phyloP scores from a whole-genome alignment of 768 basidiomycete genomes.

The Russula olivacea region DNA sequence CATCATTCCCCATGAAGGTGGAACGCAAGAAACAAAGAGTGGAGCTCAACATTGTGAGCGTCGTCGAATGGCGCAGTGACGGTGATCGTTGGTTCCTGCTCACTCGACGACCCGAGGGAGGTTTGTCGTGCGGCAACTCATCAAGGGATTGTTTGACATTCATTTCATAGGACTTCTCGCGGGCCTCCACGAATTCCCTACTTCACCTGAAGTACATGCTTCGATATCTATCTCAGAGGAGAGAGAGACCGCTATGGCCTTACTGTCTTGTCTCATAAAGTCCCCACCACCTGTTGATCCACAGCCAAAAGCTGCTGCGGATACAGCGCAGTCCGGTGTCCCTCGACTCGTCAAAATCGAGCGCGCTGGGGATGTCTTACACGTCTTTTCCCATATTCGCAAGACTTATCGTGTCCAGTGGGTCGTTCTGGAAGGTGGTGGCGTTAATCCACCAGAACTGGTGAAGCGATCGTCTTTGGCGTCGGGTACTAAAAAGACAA shows the following conservation, averaged over 20 bases:
- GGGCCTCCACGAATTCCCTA: conserved; percentile 85
- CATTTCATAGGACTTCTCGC: conserved; percentile 69
- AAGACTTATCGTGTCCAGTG: conserved; percentile 79
- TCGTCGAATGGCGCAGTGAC: conserved; percentile 68
- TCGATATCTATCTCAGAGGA: conserved; percentile 36
- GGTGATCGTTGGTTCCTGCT: conserved; percentile 62
- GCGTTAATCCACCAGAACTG: conserved; percentile 38
- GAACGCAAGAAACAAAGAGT: conserved; percentile 78
- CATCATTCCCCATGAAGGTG: conserved; percentile 81
- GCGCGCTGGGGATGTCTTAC: conserved; percentile 60
- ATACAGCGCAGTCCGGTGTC: conserved; percentile 5
- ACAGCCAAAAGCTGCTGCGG: conserved; percentile 6
- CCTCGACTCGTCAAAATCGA: conserved; percentile 41
- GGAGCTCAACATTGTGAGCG: conserved; percentile 79
- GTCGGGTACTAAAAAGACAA: background rate
- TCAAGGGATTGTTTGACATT: conserved; percentile 1
- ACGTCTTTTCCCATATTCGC: conserved; percentile 85
- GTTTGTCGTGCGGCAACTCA: conserved; percentile 35
- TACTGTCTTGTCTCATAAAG: conserved; percentile 39
- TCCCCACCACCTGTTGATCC: conserved; percentile 23
- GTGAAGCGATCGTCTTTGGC: background rate
- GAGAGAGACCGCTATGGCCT: conserved; percentile 32
- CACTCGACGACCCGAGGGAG: conserved; percentile 75
- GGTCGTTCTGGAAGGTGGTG: conserved; percentile 59
- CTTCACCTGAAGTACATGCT: conserved; percentile 48